Percentiles rank a stretch among this genome's conserved stretches.
Conservation (phyloP, 2,329 filamentous ascomycete species). For the Arthrocladium fulminans region DNA sequence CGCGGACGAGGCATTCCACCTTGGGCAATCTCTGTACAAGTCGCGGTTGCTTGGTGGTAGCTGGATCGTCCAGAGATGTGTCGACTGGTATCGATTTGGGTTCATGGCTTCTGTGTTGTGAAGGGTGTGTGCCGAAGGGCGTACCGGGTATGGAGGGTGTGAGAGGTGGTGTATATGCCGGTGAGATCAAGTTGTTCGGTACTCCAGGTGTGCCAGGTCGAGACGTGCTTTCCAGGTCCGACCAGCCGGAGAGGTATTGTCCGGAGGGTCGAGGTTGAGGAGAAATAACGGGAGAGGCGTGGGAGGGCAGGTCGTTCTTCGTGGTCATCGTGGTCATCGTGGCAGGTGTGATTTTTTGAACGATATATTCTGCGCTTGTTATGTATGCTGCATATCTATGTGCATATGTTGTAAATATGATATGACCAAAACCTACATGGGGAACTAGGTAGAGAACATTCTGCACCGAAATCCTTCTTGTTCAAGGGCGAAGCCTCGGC, state of each 20-base stretch:
- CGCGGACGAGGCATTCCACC: conserved; percentile 89
- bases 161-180: conserved; percentile 42
- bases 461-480: not conserved
- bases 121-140: conserved; percentile 25
- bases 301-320: conserved; percentile 42
- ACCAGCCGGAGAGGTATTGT: conserved; percentile 22
- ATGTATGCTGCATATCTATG: not conserved
- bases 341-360: not conserved
- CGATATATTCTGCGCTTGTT: not conserved
- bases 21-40: conserved; percentile 67
- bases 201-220: conserved; percentile 37
- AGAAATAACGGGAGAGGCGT: conserved; percentile 43
- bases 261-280: conserved; percentile 28
- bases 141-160: conserved; percentile 33
- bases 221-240: conserved; percentile 20
- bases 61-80: conserved; percentile 23
- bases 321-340: conserved; percentile 6
- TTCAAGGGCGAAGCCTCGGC: not conserved
- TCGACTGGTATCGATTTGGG: conserved; percentile 38
- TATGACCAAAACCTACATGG: not conserved
- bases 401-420: not conserved
- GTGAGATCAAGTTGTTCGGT: conserved; percentile 46
- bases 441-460: not conserved
- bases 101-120: conserved; percentile 28
- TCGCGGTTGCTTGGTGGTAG: conserved; percentile 52